phyloP scores from a whole-genome alignment of 1,139 yeast species.

The Hansenula lynferdii region DNA sequence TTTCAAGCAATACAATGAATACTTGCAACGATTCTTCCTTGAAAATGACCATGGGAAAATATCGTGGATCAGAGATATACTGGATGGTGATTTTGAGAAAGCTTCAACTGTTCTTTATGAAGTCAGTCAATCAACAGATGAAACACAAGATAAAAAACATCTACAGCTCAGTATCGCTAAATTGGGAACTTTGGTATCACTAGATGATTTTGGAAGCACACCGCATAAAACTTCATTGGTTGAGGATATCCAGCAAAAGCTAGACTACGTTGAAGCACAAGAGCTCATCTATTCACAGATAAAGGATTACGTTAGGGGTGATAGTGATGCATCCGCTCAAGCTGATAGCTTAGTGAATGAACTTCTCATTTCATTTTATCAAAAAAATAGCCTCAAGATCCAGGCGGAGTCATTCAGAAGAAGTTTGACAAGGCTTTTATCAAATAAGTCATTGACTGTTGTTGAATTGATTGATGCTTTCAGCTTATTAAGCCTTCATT shows the following conservation, averaged over 20 bases:
- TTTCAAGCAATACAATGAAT: conserved; percentile 49
- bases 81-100: conserved; percentile 41
- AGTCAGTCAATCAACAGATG: conserved; percentile 38
- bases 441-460: conserved; percentile 36
- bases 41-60: conserved; percentile 49
- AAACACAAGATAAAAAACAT: conserved; percentile 43
- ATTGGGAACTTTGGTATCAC: conserved; percentile 34
- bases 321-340: conserved; percentile 22
- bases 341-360: conserved; percentile 17
- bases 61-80: conserved; percentile 70
- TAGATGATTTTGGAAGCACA: conserved; percentile 13
- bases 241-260: conserved; percentile 41
- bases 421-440: conserved; percentile 33
- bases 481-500: conserved; percentile 40
- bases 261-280: conserved; percentile 46
- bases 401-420: conserved; percentile 25
- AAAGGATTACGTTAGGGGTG: conserved; percentile 22
- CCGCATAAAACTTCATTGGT: conserved; percentile 26
- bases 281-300: conserved; percentile 33
- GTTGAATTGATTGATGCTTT: conserved; percentile 52
- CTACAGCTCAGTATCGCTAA: conserved; percentile 71
- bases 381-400: conserved; percentile 1
- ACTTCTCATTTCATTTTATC: conserved; percentile 11
- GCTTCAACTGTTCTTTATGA: conserved; percentile 48
- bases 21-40: conserved; percentile 48